Conservation (phyloP, 2,329 filamentous ascomycete species). For the Rutstroemia sydowiana region DNA sequence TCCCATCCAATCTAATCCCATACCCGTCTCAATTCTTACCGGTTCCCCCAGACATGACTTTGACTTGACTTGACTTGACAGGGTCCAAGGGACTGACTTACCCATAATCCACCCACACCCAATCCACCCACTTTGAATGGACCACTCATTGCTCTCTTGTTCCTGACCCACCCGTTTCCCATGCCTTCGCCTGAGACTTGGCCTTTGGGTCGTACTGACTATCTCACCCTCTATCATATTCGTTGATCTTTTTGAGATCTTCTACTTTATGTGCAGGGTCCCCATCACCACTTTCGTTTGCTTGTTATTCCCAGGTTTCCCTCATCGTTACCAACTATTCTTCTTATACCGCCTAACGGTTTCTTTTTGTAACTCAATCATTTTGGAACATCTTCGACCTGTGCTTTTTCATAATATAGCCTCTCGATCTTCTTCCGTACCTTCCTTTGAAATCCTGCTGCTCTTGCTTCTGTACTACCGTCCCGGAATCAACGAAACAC, state of each 20-base stretch:
- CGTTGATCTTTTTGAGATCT: conserved; percentile 24
- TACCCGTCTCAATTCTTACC: conserved; percentile 17
- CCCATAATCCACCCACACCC: neutral
- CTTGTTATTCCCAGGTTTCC: conserved; percentile 23
- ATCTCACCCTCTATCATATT: conserved; percentile 27
- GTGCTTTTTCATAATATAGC: conserved; percentile 26
- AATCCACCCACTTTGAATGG: conserved; percentile 5
- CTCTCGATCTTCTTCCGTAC: conserved; percentile 30
- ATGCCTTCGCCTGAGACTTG: conserved; percentile 20
- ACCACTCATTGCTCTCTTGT: conserved; percentile 16
- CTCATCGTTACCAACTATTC: conserved; percentile 23
- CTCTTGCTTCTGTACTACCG: conserved; percentile 18
- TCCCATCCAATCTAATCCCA: conserved; percentile 17
- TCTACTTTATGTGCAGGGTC: conserved; percentile 31
- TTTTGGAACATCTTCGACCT: conserved; percentile 30
- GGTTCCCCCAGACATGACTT: conserved; percentile 22
- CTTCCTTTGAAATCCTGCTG: conserved; percentile 30
- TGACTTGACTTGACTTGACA: conserved; percentile 3
- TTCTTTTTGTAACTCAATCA: conserved; percentile 29
- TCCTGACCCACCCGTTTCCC: conserved; percentile 23
- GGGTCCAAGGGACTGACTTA: neutral
- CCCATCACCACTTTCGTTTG: conserved; percentile 29
- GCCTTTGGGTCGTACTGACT: conserved; percentile 24
- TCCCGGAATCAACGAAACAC: neutral
- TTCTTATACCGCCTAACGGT: conserved; percentile 30